Conservation (phyloP, 176 grass and related monocot species). For the Oryza longistaminata region DNA sequence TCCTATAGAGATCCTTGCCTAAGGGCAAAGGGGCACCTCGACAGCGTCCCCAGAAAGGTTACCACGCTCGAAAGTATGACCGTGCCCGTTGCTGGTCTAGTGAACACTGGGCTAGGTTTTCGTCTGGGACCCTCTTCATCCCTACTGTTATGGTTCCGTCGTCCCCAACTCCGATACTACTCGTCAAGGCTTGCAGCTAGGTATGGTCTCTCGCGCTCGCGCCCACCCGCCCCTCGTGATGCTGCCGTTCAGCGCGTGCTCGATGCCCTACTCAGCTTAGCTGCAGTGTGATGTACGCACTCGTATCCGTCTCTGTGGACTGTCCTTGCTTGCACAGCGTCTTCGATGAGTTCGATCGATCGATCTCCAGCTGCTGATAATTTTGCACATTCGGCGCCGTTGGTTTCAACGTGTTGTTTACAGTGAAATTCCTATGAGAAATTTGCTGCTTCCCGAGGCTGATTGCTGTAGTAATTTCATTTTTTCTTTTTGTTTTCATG, state of each 20-base stretch:
- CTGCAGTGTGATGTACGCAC: not conserved
- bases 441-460: not conserved
- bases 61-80: too few species aligned
- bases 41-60: too few species aligned
- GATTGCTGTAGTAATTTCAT: not conserved
- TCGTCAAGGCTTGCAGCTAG: not conserved
- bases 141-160: too few species aligned
- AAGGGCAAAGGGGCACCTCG: too few species aligned
- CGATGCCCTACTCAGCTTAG: not conserved
- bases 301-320: not conserved
- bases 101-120: too few species aligned
- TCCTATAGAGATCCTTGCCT: too few species aligned
- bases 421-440: not conserved
- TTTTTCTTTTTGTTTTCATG: not conserved
- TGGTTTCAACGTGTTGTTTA: too few species aligned
- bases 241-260: conserved; percentile 21
- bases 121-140: too few species aligned
- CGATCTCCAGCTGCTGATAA: too few species aligned
- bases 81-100: too few species aligned
- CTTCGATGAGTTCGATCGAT: not conserved
- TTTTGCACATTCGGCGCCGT: too few species aligned
- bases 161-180: too few species aligned
- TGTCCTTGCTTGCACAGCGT: not conserved
- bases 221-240: not conserved
- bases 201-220: conserved; percentile 25